phyloP scores from a whole-genome alignment of 805 yeast genomes.

The Metschnikowia lachancei region DNA sequence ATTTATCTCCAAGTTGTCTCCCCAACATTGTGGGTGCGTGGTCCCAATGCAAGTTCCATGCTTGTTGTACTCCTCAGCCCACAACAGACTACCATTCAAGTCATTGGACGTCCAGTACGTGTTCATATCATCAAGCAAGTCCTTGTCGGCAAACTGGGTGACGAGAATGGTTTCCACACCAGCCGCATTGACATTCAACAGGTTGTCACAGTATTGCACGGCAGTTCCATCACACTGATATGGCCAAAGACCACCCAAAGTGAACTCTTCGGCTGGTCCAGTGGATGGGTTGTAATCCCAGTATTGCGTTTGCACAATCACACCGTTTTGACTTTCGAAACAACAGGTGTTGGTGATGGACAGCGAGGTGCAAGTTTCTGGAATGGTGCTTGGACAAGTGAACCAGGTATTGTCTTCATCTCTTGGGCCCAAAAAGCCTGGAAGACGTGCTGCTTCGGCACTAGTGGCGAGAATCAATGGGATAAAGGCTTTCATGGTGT shows the following conservation, averaged over 20 bases:
- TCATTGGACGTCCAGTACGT: constrained; percentile 27
- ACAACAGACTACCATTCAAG: constrained; percentile 33
- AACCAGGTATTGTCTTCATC: constrained; percentile 1
- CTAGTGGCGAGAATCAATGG: constrained; percentile 1
- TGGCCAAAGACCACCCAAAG: constrained; percentile 45
- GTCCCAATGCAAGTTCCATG: constrained; percentile 45
- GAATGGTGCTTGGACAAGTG: background rate
- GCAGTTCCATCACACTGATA: constrained; percentile 40
- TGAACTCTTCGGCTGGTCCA: constrained; percentile 35
- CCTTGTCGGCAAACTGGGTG: constrained; percentile 25
- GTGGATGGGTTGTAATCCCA: constrained; percentile 36
- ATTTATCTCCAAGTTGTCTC: constrained; percentile 19
- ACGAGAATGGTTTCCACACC: constrained; percentile 27
- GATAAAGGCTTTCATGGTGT: background rate
- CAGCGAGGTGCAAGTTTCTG: constrained; percentile 33
- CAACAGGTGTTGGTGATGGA: constrained; percentile 49
- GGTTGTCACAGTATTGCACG: constrained; percentile 33
- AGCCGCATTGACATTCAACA: constrained; percentile 22
- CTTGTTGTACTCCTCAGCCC: constrained; percentile 45
- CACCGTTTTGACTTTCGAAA: constrained; percentile 41
- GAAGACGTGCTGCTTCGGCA: constrained; percentile 1
- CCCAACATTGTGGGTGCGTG: constrained; percentile 35
- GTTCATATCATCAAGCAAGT: constrained; percentile 26
- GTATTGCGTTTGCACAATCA: constrained; percentile 40
- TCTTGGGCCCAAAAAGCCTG: background rate